A percentile compares a stretch with the other conserved stretches of the same genome.
phyloP scores from a whole-genome alignment of 129 eudicot species.

The Escallonia herrerae region DNA sequence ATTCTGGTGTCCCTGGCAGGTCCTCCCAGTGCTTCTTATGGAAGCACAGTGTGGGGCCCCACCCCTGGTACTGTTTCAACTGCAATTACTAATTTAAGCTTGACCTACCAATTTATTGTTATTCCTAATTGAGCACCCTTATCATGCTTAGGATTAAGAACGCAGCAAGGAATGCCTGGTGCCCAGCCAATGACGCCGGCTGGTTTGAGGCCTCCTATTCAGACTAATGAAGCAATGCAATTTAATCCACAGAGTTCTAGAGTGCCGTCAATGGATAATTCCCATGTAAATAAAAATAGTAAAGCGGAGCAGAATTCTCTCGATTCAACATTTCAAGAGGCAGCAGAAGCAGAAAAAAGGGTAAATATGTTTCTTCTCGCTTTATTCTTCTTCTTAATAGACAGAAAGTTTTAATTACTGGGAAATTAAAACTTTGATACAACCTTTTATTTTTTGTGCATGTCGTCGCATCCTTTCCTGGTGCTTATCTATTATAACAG shows the following conservation, averaged over 20 bases:
- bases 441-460: background rate
- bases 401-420: background rate
- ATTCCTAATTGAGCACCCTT: background rate
- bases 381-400: no score
- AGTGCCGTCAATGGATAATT: constrained; percentile 10
- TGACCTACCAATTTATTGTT: background rate
- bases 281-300: constrained; percentile 28
- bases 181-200: constrained; percentile 44
- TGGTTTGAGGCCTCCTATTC: constrained; percentile 61
- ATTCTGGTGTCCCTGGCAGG: constrained; percentile 80
- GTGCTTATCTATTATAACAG: background rate
- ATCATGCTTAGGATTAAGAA: constrained; percentile 47
- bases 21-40: constrained; percentile 63
- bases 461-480: background rate
- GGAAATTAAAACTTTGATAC: no score
- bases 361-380: constrained; percentile 19
- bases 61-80: constrained; percentile 45
- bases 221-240: constrained; percentile 38
- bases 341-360: constrained; percentile 42
- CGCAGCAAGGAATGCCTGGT: constrained; percentile 56
- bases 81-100: constrained; percentile 5
- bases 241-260: constrained; percentile 52
- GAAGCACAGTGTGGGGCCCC: constrained; percentile 50
- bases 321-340: constrained; percentile 31
- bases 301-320: constrained; percentile 39